Percentiles rank a stretch among this genome's conserved stretches.
Evolutionary conservation across 768 basidiomycete species (phyloP).

Genomic region (Neoboletus magnificus): DNA sequence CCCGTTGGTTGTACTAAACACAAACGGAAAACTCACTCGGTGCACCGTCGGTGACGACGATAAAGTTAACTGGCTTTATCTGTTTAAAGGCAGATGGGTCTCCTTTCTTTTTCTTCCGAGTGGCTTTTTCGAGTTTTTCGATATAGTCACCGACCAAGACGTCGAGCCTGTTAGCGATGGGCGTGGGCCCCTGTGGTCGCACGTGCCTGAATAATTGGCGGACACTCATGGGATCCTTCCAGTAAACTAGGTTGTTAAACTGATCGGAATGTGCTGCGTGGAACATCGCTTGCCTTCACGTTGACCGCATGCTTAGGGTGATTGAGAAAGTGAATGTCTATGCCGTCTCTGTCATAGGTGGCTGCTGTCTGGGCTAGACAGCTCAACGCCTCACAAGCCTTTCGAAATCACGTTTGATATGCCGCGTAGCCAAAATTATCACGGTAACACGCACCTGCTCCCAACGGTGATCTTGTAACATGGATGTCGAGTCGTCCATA

Average conservation of each 20-base stretch:
- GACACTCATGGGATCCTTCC: slow-evolving; percentile 38
- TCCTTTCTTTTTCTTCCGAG: slow-evolving; percentile 21
- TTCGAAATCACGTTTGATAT: not conserved
- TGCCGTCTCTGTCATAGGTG: slow-evolving; percentile 53
- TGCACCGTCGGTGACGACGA: slow-evolving; percentile 63
- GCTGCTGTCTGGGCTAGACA: slow-evolving; percentile 47
- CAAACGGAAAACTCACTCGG: slow-evolving; percentile 41
- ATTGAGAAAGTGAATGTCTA: slow-evolving; percentile 64
- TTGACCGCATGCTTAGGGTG: slow-evolving; percentile 29
- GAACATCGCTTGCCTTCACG: slow-evolving; percentile 35
- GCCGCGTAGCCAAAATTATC: no score
- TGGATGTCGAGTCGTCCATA: slow-evolving; percentile 60
- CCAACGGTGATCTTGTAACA: slow-evolving; percentile 47
- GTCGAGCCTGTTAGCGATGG: slow-evolving; percentile 43
- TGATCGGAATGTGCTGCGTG: not conserved
- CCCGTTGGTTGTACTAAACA: not conserved
- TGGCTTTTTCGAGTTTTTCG: slow-evolving; percentile 32
- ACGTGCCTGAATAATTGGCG: slow-evolving; percentile 43
- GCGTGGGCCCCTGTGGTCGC: slow-evolving; percentile 42
- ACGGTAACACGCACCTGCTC: slow-evolving; percentile 36
- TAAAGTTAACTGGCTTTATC: slow-evolving; percentile 56
- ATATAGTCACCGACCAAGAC: slow-evolving; percentile 38
- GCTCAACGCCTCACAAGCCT: slow-evolving; percentile 30
- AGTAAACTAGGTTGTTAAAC: not conserved
- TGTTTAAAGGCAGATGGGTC: slow-evolving; percentile 22